These are phyloP conservation scores for Plantago lanceolata DNA, from an alignment of 305 asterid species.

Conservation along the genomic window DNA sequence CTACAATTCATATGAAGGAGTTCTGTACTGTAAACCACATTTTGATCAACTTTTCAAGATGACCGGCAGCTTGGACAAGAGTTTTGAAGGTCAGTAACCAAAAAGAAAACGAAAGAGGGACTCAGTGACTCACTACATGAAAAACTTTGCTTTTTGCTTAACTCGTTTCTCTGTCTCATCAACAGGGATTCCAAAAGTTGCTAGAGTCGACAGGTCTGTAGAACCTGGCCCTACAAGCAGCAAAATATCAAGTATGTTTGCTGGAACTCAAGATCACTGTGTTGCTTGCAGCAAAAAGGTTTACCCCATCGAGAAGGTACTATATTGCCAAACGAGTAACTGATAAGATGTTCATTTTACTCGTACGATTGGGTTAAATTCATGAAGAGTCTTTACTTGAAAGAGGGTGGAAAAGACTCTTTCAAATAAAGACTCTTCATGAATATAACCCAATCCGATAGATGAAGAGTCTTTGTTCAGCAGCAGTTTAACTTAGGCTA, in stretches of 20 bases:
- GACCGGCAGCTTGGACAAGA: slow-evolving; percentile 84
- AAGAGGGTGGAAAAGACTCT: too few relatives aligned
- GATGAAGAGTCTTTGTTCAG: too few relatives aligned
- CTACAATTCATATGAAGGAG: slow-evolving; percentile 75
- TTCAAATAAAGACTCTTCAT: too few relatives aligned
- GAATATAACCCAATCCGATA: too few relatives aligned
- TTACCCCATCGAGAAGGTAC: slow-evolving; percentile 79
- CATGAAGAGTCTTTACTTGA: too few relatives aligned
- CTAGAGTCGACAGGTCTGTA: slow-evolving; percentile 40
- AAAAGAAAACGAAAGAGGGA: neutral
- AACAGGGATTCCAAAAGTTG: slow-evolving; percentile 58
- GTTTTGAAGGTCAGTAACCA: slow-evolving; percentile 58
- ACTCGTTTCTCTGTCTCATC: slow-evolving; percentile 3
- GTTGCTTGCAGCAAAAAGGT: slow-evolving; percentile 73
- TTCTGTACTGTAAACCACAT: slow-evolving; percentile 76
- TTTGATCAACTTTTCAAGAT: slow-evolving; percentile 72
- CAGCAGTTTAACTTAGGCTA: too few relatives aligned
- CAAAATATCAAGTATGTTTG: slow-evolving; percentile 61
- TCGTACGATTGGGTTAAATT: neutral
- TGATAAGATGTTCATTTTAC: neutral
- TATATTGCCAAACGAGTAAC: neutral
- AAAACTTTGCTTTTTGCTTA: neutral
- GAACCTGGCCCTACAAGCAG: slow-evolving; percentile 40
- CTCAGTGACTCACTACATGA: neutral
- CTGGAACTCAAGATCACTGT: slow-evolving; percentile 83